Evolutionary conservation across 202 grass and related monocot genomes (phyloP).

Genomic region (Cymbopogon flexuosus): DNA sequence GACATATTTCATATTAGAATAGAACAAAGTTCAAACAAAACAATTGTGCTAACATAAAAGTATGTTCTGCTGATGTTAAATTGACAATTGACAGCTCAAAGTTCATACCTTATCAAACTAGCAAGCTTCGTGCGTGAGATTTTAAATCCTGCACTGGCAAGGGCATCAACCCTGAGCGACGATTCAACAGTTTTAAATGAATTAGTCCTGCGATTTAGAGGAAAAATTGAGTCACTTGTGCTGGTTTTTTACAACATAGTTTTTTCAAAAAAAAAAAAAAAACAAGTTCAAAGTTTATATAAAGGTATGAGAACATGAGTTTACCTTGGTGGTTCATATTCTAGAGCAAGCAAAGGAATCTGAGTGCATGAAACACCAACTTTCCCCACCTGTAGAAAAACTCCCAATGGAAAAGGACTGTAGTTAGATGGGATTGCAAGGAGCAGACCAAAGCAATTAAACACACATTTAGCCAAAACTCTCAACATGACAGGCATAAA

Average conservation of each 20-base stretch:
- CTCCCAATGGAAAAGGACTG: background rate
- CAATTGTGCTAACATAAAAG: slow-evolving; percentile 20
- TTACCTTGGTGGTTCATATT: slow-evolving; percentile 94
- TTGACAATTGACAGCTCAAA: background rate
- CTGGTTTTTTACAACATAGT: slow-evolving; percentile 21
- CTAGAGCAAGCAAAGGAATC: slow-evolving; percentile 89
- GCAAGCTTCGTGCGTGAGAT: slow-evolving; percentile 93
- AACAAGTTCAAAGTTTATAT: slow-evolving; percentile 12
- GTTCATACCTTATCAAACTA: slow-evolving; percentile 69
- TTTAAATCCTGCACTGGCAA: slow-evolving; percentile 92
- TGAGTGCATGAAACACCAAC: slow-evolving; percentile 68
- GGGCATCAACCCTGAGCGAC: slow-evolving; percentile 85
- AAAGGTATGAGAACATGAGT: slow-evolving; percentile 16
- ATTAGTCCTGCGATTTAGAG: slow-evolving; percentile 58
- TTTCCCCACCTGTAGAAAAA: slow-evolving; percentile 75
- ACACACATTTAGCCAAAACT: slow-evolving; percentile 2
- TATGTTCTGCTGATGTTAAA: background rate
- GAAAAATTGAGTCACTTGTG: slow-evolving; percentile 1
- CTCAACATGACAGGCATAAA: slow-evolving; percentile 3
- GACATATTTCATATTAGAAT: slow-evolving; percentile 8
- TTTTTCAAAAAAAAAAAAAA: slow-evolving; percentile 1
- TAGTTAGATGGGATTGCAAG: background rate
- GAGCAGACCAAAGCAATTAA: background rate
- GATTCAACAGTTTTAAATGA: slow-evolving; percentile 83
- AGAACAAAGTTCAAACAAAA: slow-evolving; percentile 17